phyloP scores from a whole-genome alignment of 371 early-diverging fungal genomes.

The Rhizopus arrhizus region DNA sequence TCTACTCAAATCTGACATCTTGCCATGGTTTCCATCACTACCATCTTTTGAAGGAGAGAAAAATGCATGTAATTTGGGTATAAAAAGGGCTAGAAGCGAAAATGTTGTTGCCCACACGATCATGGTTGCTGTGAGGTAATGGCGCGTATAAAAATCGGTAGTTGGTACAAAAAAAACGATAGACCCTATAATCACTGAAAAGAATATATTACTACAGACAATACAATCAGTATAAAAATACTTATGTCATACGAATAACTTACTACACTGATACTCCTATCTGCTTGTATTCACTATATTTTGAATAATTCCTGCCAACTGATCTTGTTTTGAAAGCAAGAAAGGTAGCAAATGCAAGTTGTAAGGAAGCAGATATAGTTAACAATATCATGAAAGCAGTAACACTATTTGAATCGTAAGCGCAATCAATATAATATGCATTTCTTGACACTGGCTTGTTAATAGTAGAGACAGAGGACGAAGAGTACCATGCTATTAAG shows the following conservation, averaged over 20 bases:
- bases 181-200: slow-evolving; percentile 55
- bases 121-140: slow-evolving; percentile 54
- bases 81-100: slow-evolving; percentile 53
- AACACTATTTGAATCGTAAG: slow-evolving; percentile 35
- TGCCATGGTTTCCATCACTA: slow-evolving; percentile 12
- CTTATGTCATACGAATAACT: slow-evolving; percentile 17
- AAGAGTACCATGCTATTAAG: slow-evolving; percentile 44
- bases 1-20: slow-evolving; percentile 32
- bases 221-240: neutral
- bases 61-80: slow-evolving; percentile 55
- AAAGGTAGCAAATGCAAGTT: slow-evolving; percentile 54
- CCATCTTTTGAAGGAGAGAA: slow-evolving; percentile 22
- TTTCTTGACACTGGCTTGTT: slow-evolving; percentile 38
- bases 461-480: slow-evolving; percentile 30
- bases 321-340: slow-evolving; percentile 60
- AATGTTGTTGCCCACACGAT: slow-evolving; percentile 62
- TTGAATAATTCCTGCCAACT: slow-evolving; percentile 52
- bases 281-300: slow-evolving; percentile 62
- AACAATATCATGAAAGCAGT: slow-evolving; percentile 40
- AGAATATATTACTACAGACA: slow-evolving; percentile 55
- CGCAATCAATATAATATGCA: slow-evolving; percentile 50
- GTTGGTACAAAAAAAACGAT: slow-evolving; percentile 54
- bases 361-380: slow-evolving; percentile 35
- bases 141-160: slow-evolving; percentile 54
- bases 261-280: slow-evolving; percentile 65